Percentiles rank a stretch among this genome's conserved stretches.
Evolutionary conservation across 148 eudicot species (phyloP).

Genomic region (Rhododendron henanense): DNA sequence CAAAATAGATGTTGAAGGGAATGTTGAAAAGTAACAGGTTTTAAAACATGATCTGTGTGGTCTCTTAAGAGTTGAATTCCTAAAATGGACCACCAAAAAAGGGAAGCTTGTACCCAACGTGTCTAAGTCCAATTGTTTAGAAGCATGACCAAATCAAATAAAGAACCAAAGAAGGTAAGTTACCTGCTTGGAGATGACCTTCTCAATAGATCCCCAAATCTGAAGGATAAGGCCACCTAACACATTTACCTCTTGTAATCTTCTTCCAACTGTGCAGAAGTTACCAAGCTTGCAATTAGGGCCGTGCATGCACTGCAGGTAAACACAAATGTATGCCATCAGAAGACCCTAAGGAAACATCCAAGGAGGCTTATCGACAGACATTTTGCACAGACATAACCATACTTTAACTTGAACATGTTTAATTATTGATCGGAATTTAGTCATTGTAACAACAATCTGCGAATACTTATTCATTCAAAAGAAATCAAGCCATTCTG

Average conservation of each 20-base stretch:
- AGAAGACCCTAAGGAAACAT: not conserved
- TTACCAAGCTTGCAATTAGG: not conserved
- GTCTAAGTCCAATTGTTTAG: not conserved
- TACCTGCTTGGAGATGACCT: not conserved
- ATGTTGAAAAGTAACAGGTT: not conserved
- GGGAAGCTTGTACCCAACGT: not conserved
- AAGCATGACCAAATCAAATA: not conserved
- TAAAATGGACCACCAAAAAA: not conserved
- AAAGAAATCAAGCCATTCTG: not conserved
- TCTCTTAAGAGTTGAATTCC: not conserved
- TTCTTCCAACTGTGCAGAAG: not conserved
- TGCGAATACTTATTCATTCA: not conserved
- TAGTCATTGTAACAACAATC: not conserved
- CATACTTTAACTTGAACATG: not conserved
- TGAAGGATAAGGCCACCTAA: not conserved
- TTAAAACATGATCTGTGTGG: not conserved
- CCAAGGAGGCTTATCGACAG: not conserved
- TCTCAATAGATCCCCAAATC: not conserved
- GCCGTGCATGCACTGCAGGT: slow-evolving; percentile 4
- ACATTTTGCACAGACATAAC: not conserved
- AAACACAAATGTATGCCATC: not conserved
- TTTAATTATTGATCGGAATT: not conserved
- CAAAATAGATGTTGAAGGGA: not conserved
- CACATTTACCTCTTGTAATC: not conserved
- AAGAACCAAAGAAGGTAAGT: not conserved